These are phyloP conservation scores for Curvularia eragrostidis DNA, from an alignment of 2,329 filamentous ascomycete genomes.

Conservation along the genomic window DNA sequence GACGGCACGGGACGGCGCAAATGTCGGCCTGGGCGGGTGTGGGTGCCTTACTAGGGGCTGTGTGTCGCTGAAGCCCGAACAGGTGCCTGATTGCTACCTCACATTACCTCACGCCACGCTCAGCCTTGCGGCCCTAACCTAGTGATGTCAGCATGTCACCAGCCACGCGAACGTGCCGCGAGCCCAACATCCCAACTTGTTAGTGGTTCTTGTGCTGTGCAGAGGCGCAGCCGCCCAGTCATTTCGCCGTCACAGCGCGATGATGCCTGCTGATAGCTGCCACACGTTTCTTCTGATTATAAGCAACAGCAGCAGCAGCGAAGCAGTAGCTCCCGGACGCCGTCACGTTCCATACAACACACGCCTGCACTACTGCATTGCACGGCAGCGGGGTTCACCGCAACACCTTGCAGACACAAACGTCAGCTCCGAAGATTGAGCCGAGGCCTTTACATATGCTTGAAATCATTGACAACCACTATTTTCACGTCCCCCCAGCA, in stretches of 20 bases:
- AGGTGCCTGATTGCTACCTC: constrained; percentile 28
- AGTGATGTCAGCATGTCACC: constrained; percentile 30
- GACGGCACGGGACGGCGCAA: not conserved
- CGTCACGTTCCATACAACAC: constrained; percentile 17
- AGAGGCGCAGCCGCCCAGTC: constrained; percentile 37
- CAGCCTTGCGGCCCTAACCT: constrained; percentile 19
- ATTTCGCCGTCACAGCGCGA: constrained; percentile 30
- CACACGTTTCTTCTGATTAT: constrained; percentile 15
- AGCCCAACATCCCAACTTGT: constrained; percentile 21
- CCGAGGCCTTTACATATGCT: constrained; percentile 22
- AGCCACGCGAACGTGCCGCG: constrained; percentile 15
- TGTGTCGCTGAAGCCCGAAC: not conserved
- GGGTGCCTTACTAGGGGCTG: not conserved
- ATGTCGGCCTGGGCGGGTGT: not conserved
- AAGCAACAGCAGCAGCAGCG: constrained; percentile 18
- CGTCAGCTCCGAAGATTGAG: constrained; percentile 26
- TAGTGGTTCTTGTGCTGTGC: constrained; percentile 26
- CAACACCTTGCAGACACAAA: constrained; percentile 20
- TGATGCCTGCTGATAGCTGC: constrained; percentile 21
- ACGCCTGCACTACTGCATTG: constrained; percentile 18
- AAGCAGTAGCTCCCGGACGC: constrained; percentile 13
- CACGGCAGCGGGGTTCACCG: constrained; percentile 28
- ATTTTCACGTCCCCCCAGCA: constrained; percentile 23
- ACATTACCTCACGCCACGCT: constrained; percentile 13
- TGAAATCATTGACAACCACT: constrained; percentile 7